Base-by-base conservation (phyloP, 805 yeast species). In the Metschnikowia cerradonensis region DNA sequence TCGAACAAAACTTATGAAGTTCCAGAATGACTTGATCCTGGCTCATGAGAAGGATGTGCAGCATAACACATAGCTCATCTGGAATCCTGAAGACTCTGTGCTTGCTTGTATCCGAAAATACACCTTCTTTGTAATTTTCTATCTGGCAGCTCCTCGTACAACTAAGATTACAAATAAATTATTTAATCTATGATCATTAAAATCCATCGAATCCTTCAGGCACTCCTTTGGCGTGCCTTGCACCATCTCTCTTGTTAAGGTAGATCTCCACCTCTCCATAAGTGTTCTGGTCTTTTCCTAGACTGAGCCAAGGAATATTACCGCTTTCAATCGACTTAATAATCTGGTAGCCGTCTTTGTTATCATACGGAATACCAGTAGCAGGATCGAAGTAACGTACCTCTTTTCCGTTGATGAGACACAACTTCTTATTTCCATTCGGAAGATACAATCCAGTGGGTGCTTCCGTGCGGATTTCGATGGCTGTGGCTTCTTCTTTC, bases 311-410 rank as follows among this genome's bases (percentile, higher is more conserved):
- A 2, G 78, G 77, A 22, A 78, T 66, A 43, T 66, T 66, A 1
- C 83, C 83, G 50, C 65, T 71, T 53, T 74, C 77, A 17, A 80
- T 75, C 15, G 67, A 62, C 55, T 76, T 75, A 52, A 88, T 73
- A 26, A 86, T 75, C 58, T 80, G 83, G 64, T 84, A 90, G n/a
- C 92, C 84, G 43, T 86, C 91, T 53, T 90, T 87, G 55, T 84
- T 85, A 45, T 84, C 78, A 67, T 94, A 94, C 1, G 96, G 95
- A 47, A 94, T 80, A 35, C 96, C 96, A 30, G 86, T 83, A 35
- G 81, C 77, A 0, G 98, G 98, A 71, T 92, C 98, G 56, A 86
- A 83, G 67, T 89, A 92, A 61, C 82, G 79, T 15, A 94, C 96
- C 43, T 83, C 84, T 45, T 78, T 78, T 2, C 96, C 96, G 2